phyloP scores from a whole-genome alignment of 345 rosid genomes.

The Aethionema arabicum region DNA sequence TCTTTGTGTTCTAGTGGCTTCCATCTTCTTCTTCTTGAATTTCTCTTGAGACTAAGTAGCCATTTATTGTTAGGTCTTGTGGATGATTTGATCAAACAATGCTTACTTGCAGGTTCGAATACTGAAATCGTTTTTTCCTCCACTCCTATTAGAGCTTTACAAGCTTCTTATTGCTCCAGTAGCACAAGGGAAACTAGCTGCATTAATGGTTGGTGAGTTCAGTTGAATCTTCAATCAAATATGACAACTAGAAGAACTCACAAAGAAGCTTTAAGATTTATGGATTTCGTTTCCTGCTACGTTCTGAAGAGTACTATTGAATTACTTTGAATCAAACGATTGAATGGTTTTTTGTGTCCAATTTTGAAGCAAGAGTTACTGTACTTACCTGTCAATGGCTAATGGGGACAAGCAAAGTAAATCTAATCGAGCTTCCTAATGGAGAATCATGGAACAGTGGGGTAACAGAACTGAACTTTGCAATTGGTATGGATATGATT shows the following conservation, averaged over 20 bases:
- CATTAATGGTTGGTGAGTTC: constrained; percentile 85
- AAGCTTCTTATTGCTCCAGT: constrained; percentile 66
- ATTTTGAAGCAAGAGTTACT: constrained; percentile 72
- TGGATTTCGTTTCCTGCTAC: background rate
- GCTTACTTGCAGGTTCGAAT: constrained; percentile 57
- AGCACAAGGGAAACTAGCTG: constrained; percentile 73
- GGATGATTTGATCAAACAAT: constrained; percentile 4
- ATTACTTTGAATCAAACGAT: background rate
- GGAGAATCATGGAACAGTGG: constrained; percentile 73
- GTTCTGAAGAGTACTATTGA: background rate
- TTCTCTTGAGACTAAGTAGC: background rate
- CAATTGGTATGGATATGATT: constrained; percentile 11
- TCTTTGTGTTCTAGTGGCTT: background rate
- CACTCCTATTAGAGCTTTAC: constrained; percentile 62
- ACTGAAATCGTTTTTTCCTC: constrained; percentile 73
- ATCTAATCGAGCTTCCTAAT: constrained; percentile 71
- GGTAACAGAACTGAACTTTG: constrained; percentile 41
- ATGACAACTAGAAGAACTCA: background rate
- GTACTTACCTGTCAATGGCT: constrained; percentile 93
- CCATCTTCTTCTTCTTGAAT: background rate
- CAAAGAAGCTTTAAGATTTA: background rate
- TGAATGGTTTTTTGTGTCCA: background rate
- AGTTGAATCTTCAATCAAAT: background rate
- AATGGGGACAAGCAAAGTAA: constrained; percentile 72
- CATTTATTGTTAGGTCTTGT: background rate